phyloP scores from a whole-genome alignment of 495 filamentous ascomycete genomes.

The Acidomyces sp. region DNA sequence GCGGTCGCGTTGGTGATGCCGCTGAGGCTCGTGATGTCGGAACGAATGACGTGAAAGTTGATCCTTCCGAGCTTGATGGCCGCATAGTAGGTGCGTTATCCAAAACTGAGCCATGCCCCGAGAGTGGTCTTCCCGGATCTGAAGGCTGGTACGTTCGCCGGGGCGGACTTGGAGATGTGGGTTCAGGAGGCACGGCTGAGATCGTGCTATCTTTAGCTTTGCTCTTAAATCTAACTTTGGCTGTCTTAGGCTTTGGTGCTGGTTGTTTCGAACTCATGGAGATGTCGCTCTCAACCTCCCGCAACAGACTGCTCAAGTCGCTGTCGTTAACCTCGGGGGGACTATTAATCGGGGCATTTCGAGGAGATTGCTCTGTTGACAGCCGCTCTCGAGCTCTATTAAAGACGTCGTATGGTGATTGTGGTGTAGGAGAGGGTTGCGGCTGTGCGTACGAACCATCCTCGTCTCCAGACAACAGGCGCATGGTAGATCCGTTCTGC shows the following conservation, averaged over 20 bases:
- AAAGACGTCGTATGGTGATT: slow-evolving; percentile 14
- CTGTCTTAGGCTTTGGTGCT: slow-evolving; percentile 16
- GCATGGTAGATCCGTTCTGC: slow-evolving; percentile 40
- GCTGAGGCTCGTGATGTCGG: slow-evolving; percentile 25
- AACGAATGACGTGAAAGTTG: slow-evolving; percentile 32
- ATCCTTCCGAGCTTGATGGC: slow-evolving; percentile 38
- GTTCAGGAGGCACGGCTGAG: slow-evolving; percentile 14
- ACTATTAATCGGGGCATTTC: slow-evolving; percentile 1
- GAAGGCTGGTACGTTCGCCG: slow-evolving; percentile 32
- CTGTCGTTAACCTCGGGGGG: slow-evolving; percentile 4
- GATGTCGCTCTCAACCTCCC: slow-evolving; percentile 18
- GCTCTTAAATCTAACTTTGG: slow-evolving; percentile 22
- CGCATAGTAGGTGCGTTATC: slow-evolving; percentile 42
- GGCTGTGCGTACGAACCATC: slow-evolving; percentile 22
- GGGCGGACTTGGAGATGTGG: slow-evolving; percentile 25
- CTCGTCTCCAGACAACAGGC: slow-evolving; percentile 44
- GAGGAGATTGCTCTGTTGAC: background rate
- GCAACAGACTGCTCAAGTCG: slow-evolving; percentile 18
- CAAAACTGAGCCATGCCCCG: slow-evolving; percentile 44
- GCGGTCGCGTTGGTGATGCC: slow-evolving; percentile 49
- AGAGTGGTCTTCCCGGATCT: slow-evolving; percentile 24
- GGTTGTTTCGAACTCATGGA: slow-evolving; percentile 6
- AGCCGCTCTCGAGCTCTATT: slow-evolving; percentile 8
- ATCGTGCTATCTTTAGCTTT: slow-evolving; percentile 21
- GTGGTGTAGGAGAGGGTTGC: slow-evolving; percentile 1